A percentile compares a stretch with the other conserved stretches of the same genome.
phyloP scores from a whole-genome alignment of 257 asterid species.

The Lithospermum erythrorhizon region DNA sequence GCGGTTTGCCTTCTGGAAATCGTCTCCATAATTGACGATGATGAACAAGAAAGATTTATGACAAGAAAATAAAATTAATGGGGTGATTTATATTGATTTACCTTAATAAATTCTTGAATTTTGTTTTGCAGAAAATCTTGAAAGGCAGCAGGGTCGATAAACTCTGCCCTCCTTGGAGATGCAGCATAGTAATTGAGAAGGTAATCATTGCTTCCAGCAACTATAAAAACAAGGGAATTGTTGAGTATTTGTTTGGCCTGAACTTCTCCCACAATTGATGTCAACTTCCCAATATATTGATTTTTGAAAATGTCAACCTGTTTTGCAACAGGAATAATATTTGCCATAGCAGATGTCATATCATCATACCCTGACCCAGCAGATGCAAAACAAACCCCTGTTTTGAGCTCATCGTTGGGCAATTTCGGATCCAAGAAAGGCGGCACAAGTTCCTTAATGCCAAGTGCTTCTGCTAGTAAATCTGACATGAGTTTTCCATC shows the following conservation, averaged over 20 bases:
- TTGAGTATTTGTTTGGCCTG: constrained; percentile 8
- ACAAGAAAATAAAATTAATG: not conserved
- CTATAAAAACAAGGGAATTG: constrained; percentile 6
- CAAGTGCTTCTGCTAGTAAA: constrained; percentile 9
- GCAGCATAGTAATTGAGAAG: constrained; percentile 5
- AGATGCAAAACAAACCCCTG: constrained; percentile 24
- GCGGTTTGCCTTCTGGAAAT: too few relatives aligned
- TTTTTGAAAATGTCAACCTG: constrained; percentile 10
- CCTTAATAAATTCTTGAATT: constrained; percentile 14
- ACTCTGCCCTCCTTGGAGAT: constrained; percentile 4
- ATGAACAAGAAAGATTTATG: not conserved
- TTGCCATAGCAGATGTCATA: constrained; percentile 5
- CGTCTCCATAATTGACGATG: not conserved
- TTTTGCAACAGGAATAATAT: constrained; percentile 11
- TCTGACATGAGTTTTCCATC: constrained; percentile 22
- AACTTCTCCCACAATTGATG: constrained; percentile 1
- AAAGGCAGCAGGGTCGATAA: constrained; percentile 2
- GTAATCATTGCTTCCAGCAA: constrained; percentile 18
- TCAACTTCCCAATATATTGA: constrained; percentile 3
- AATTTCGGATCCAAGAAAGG: constrained; percentile 15
- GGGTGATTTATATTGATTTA: not conserved
- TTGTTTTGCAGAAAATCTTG: constrained; percentile 15
- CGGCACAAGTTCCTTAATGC: constrained; percentile 15
- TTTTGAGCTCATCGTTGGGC: constrained; percentile 3
- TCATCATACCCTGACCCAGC: constrained; percentile 27